Evolutionary conservation across 306 rosid genomes (phyloP).

Genomic region (Vigna mungo): DNA sequence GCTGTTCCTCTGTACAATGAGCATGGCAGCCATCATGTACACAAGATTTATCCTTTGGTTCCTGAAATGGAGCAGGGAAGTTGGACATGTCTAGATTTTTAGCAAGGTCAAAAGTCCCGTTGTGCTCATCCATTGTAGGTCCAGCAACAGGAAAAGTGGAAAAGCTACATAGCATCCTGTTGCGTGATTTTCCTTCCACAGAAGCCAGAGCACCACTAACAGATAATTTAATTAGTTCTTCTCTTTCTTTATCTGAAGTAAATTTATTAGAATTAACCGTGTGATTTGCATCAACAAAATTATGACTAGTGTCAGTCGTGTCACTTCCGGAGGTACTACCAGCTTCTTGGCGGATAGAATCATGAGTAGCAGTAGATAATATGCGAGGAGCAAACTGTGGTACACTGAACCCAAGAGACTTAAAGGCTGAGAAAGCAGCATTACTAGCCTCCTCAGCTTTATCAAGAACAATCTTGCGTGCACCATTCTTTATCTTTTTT

Average conservation of each 20-base stretch:
- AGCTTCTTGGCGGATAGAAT: constrained; percentile 62
- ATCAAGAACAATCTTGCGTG: constrained; percentile 91
- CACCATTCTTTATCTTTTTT: constrained; percentile 94
- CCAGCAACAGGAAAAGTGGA: constrained; percentile 54
- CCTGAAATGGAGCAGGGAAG: constrained; percentile 44
- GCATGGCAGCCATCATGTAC: constrained; percentile 39
- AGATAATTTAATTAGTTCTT: constrained; percentile 47
- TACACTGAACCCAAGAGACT: constrained; percentile 83
- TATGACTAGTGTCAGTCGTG: constrained; percentile 52
- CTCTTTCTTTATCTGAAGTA: constrained; percentile 47
- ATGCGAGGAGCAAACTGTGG: constrained; percentile 71
- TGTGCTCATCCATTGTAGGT: constrained; percentile 47
- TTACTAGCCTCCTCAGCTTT: constrained; percentile 97
- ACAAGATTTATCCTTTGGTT: constrained; percentile 49
- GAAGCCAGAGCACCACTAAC: constrained; percentile 44
- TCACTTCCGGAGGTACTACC: constrained; percentile 63
- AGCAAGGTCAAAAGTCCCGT: constrained; percentile 40
- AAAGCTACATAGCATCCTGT: constrained; percentile 39
- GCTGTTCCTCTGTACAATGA: constrained; percentile 48
- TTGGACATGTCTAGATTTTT: constrained; percentile 45
- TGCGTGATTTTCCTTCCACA: constrained; percentile 53
- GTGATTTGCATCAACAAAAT: constrained; percentile 49
- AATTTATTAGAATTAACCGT: constrained; percentile 50
- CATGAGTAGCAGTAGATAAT: constrained; percentile 47
- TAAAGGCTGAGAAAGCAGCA: constrained; percentile 87